These are phyloP conservation scores for Teratosphaeria gauchensis DNA, from an alignment of 2,329 filamentous ascomycete species.

Conservation along the genomic window DNA sequence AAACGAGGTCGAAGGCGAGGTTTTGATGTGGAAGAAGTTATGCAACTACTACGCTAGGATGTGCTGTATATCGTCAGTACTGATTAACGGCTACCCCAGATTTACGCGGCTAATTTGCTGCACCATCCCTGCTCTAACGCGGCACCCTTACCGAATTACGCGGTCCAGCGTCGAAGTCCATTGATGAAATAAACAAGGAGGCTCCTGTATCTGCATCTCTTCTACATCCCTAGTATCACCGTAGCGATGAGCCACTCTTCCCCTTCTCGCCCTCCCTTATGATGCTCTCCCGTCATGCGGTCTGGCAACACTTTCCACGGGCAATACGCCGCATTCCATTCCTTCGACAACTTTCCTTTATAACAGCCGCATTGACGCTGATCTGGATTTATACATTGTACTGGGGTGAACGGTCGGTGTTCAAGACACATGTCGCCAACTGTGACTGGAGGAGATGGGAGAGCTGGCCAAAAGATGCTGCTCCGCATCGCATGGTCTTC, in stretches of 20 bases:
- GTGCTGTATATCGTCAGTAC: not conserved
- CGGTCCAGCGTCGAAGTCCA: not conserved
- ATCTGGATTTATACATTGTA: conserved; percentile 71
- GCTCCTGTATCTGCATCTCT: not conserved
- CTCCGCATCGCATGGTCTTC: conserved; percentile 74
- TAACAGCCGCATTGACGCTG: conserved; percentile 11
- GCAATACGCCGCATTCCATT: conserved; percentile 15
- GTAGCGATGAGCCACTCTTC: not conserved
- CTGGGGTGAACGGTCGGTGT: conserved; percentile 77
- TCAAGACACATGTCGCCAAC: conserved; percentile 56
- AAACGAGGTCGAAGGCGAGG: too few species aligned
- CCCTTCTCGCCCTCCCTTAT: not conserved
- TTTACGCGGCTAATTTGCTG: not conserved
- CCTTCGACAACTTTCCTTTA: conserved; percentile 14
- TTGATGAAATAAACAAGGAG: not conserved
- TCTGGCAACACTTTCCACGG: conserved; percentile 9
- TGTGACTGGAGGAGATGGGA: conserved; percentile 89
- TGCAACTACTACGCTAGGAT: not conserved
- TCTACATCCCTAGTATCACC: not conserved
- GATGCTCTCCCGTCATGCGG: conserved; percentile 14
- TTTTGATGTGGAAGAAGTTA: not conserved
- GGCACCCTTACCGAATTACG: not conserved
- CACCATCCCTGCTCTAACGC: not conserved
- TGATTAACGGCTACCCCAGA: not conserved
- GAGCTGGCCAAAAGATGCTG: conserved; percentile 70